Evolutionary conservation across 345 rosid species (phyloP).

Genomic region (Acer negundo): DNA sequence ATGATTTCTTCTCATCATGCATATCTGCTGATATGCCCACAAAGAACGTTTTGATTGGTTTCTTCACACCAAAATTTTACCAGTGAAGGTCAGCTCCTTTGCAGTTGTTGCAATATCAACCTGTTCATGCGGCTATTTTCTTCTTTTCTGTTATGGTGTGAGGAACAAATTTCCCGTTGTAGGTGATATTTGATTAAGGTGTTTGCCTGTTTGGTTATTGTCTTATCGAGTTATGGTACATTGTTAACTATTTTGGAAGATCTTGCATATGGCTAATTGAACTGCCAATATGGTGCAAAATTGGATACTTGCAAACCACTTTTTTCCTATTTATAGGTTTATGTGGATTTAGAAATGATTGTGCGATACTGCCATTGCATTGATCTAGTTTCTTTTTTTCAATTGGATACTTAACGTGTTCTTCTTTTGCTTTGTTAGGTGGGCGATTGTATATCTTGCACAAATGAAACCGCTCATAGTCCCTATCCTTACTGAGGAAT

Average conservation of each 20-base stretch:
- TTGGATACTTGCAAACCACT: neutral
- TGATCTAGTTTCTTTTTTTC: neutral
- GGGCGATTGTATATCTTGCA: conserved; percentile 97
- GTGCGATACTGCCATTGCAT: neutral
- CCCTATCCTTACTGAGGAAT: conserved; percentile 85
- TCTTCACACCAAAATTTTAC: too few relatives aligned
- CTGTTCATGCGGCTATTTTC: neutral
- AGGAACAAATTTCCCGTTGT: neutral
- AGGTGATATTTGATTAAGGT: neutral
- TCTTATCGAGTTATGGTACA: neutral
- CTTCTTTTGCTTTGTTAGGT: conserved; percentile 49
- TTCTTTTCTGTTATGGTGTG: neutral
- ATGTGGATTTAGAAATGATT: neutral
- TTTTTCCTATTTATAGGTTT: neutral
- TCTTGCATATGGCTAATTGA: neutral
- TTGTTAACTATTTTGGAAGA: neutral
- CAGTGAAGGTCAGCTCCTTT: neutral
- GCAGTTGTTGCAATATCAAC: neutral
- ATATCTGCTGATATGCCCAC: neutral
- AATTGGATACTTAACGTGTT: neutral
- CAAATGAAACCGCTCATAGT: conserved; percentile 98
- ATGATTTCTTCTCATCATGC: neutral
- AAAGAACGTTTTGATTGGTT: neutral
- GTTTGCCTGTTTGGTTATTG: neutral
- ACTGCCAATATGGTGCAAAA: neutral